A percentile compares a stretch with the other conserved stretches of the same genome.
Evolutionary conservation across 1,139 yeast species (phyloP).

Genomic region (Hyphopichia pseudoburtonii): DNA sequence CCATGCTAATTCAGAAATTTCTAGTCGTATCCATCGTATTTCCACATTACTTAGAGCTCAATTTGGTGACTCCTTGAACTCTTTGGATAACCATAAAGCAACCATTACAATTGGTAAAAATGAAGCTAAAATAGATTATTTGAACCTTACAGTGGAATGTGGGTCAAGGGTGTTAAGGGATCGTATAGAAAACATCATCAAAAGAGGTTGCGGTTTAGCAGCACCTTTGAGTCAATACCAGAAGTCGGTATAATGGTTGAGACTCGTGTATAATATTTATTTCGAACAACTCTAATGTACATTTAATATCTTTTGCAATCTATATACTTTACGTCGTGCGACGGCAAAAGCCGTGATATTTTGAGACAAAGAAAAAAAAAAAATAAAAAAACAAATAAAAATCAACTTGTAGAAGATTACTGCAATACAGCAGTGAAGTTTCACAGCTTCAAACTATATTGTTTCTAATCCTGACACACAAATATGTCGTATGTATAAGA

Average conservation of each 20-base stretch:
- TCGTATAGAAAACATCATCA: slow-evolving; percentile 77
- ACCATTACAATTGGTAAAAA: slow-evolving; percentile 67
- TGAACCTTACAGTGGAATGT: slow-evolving; percentile 70
- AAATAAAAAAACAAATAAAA: not conserved
- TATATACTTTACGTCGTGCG: too few relatives aligned
- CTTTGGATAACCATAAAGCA: slow-evolving; percentile 45
- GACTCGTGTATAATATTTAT: slow-evolving; percentile 1
- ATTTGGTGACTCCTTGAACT: slow-evolving; percentile 73
- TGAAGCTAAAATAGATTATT: slow-evolving; percentile 68
- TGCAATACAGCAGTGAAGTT: too few relatives aligned
- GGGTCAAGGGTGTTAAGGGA: slow-evolving; percentile 74
- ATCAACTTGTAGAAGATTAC: not conserved
- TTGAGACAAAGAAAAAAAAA: not conserved
- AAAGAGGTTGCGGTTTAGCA: slow-evolving; percentile 74
- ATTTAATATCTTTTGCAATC: too few relatives aligned
- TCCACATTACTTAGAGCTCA: slow-evolving; percentile 71
- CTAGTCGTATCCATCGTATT: slow-evolving; percentile 63
- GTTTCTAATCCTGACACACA: too few relatives aligned
- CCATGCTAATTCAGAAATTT: slow-evolving; percentile 38
- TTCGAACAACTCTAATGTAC: not conserved
- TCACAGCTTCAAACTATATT: too few relatives aligned
- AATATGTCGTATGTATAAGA: slow-evolving; percentile 3
- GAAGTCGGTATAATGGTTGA: slow-evolving; percentile 16
- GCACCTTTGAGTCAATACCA: slow-evolving; percentile 63
- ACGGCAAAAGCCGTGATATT: too few relatives aligned